Percentiles rank a stretch among this genome's conserved stretches.
These are phyloP conservation scores for Starmera quercuum DNA, from an alignment of 805 yeast species.

Conservation along the genomic window DNA sequence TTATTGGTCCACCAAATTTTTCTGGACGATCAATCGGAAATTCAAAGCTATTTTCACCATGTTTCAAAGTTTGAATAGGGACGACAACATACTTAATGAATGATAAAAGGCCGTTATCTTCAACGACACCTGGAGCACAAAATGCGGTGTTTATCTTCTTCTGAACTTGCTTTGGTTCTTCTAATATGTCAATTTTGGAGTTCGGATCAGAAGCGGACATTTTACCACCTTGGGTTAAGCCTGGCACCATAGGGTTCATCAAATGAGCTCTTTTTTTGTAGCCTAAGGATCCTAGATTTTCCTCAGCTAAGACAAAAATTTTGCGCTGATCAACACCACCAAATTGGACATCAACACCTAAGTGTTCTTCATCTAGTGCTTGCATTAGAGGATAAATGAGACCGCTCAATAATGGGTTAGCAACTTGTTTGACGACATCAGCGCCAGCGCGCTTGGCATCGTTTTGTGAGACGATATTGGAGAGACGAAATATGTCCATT, in stretches of 20 bases:
- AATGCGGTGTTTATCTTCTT: slow-evolving; percentile 90
- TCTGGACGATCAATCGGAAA: slow-evolving; percentile 88
- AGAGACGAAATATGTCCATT: slow-evolving; percentile 79
- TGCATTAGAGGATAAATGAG: slow-evolving; percentile 98
- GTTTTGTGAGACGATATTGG: slow-evolving; percentile 83
- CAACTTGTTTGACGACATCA: slow-evolving; percentile 96
- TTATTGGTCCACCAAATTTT: slow-evolving; percentile 90
- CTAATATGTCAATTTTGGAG: slow-evolving; percentile 90
- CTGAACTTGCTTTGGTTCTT: slow-evolving; percentile 78
- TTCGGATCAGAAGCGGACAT: slow-evolving; percentile 99
- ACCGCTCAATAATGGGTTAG: slow-evolving; percentile 88
- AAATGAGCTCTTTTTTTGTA: slow-evolving; percentile 97
- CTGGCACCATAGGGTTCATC: slow-evolving; percentile 99
- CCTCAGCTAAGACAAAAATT: slow-evolving; percentile 95
- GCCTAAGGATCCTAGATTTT: slow-evolving; percentile 76
- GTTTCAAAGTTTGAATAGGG: slow-evolving; percentile 77
- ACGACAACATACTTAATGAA: slow-evolving; percentile 78
- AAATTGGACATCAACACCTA: slow-evolving; percentile 87
- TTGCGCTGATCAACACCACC: slow-evolving; percentile 99
- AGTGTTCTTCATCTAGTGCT: slow-evolving; percentile 90
- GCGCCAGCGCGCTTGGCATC: slow-evolving; percentile 99
- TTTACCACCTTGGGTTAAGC: slow-evolving; percentile 93
- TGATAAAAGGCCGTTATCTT: slow-evolving; percentile 84
- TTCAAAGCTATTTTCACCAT: slow-evolving; percentile 47
- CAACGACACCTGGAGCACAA: slow-evolving; percentile 92